Evolutionary conservation across 192 early-diverging fungal species (phyloP).

Genomic region (Coemansia sp.): DNA sequence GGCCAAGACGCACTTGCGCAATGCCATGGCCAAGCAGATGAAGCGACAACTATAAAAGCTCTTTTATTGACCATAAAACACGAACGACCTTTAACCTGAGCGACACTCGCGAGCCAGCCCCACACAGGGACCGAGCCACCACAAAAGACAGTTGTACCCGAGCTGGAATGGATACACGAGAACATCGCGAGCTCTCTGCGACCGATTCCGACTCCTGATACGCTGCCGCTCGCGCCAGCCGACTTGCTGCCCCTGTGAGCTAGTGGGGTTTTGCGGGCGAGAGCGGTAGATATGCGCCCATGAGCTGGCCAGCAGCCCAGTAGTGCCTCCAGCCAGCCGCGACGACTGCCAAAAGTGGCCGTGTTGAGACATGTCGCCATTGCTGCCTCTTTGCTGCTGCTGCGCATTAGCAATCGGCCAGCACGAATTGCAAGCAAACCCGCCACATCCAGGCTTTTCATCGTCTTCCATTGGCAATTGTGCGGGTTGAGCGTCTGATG

Average conservation of each 20-base stretch:
- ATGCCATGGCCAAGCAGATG: conserved; percentile 51
- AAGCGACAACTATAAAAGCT: not conserved
- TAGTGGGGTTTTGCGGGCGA: conserved; percentile 1
- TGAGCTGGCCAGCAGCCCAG: conserved; percentile 12
- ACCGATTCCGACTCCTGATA: not conserved
- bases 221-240: conserved; percentile 6
- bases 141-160: conserved; percentile 44
- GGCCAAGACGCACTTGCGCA: conserved; percentile 58
- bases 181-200: conserved; percentile 17
- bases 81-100: not conserved
- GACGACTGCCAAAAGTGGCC: not conserved
- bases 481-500: not conserved
- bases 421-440: not conserved
- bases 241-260: not conserved
- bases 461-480: not conserved
- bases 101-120: conserved; percentile 18
- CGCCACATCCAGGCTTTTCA: not conserved
- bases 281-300: conserved; percentile 43
- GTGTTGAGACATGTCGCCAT: not conserved
- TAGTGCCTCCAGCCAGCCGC: not conserved
- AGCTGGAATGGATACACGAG: conserved; percentile 32
- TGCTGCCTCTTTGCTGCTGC: not conserved
- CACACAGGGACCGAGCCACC: conserved; percentile 38
- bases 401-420: not conserved
- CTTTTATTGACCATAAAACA: not conserved